phyloP scores from a whole-genome alignment of 257 asterid species.

The Solanum etuberosum region DNA sequence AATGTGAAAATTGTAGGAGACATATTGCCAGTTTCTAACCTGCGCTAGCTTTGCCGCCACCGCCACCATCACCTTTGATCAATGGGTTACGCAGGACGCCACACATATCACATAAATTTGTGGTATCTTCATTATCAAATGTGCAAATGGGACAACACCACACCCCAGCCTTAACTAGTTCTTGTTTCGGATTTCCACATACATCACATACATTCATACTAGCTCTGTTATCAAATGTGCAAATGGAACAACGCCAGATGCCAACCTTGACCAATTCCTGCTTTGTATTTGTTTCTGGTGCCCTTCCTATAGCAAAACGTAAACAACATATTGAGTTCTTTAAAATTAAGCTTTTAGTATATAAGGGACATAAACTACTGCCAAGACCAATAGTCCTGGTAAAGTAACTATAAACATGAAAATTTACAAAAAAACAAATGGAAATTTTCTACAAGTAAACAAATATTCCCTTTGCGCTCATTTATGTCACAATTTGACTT shows the following conservation, averaged over 20 bases:
- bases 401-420: neutral
- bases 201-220: slow-evolving; percentile 68
- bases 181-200: slow-evolving; percentile 39
- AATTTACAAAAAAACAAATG: neutral
- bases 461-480: neutral
- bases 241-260: slow-evolving; percentile 85
- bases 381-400: neutral
- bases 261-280: slow-evolving; percentile 25
- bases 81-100: slow-evolving; percentile 85
- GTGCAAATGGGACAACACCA: slow-evolving; percentile 95
- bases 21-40: slow-evolving; percentile 28
- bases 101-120: slow-evolving; percentile 83
- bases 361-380: neutral
- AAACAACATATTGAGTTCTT: slow-evolving; percentile 5
- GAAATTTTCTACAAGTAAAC: neutral
- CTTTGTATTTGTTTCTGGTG: slow-evolving; percentile 17
- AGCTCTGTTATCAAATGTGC: slow-evolving; percentile 84
- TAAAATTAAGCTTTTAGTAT: neutral
- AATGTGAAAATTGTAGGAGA: neutral
- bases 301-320: slow-evolving; percentile 21
- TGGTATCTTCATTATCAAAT: slow-evolving; percentile 64
- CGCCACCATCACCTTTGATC: slow-evolving; percentile 38
- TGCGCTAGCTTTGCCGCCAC: slow-evolving; percentile 20
- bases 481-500: neutral
- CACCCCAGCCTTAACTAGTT: slow-evolving; percentile 26